A percentile compares a stretch with the other conserved stretches of the same genome.
Evolutionary conservation across 805 yeast species (phyloP).

Genomic region (Metschnikowia borealis): DNA sequence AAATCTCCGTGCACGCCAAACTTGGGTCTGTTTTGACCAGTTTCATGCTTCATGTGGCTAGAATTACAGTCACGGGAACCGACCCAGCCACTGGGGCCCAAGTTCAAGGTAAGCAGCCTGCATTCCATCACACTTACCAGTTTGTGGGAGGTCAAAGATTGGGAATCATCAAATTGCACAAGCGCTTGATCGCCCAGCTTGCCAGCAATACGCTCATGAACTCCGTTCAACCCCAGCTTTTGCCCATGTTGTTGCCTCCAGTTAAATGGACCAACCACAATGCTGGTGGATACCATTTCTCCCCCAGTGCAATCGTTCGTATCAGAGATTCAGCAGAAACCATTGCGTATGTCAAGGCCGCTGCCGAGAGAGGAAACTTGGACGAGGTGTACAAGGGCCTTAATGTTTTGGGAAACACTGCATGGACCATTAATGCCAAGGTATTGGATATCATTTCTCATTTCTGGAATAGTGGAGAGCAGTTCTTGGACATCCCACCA

Average conservation of each 20-base stretch:
- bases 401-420: conserved; percentile 56
- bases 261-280: conserved; percentile 79
- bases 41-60: conserved; percentile 74
- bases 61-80: conserved; percentile 68
- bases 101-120: conserved; percentile 78
- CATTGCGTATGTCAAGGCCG: conserved; percentile 80
- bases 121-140: conserved; percentile 85
- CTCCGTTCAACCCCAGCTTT: conserved; percentile 74
- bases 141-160: conserved; percentile 71
- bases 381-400: conserved; percentile 68
- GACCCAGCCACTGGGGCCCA: conserved; percentile 74
- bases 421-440: conserved; percentile 86
- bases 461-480: conserved; percentile 84
- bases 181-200: conserved; percentile 58
- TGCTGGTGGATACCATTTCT: conserved; percentile 78
- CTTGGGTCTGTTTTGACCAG: conserved; percentile 80
- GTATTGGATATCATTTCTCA: conserved; percentile 65
- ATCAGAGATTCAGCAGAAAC: conserved; percentile 87
- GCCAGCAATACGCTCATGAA: conserved; percentile 63
- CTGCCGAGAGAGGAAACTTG: conserved; percentile 64
- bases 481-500: conserved; percentile 68
- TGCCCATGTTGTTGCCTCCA: conserved; percentile 94
- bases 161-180: conserved; percentile 79
- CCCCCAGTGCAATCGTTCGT: conserved; percentile 63
- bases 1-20: conserved; percentile 43